phyloP scores from a whole-genome alignment of 192 early-diverging fungal species.

The Anaeromyces robustus region DNA sequence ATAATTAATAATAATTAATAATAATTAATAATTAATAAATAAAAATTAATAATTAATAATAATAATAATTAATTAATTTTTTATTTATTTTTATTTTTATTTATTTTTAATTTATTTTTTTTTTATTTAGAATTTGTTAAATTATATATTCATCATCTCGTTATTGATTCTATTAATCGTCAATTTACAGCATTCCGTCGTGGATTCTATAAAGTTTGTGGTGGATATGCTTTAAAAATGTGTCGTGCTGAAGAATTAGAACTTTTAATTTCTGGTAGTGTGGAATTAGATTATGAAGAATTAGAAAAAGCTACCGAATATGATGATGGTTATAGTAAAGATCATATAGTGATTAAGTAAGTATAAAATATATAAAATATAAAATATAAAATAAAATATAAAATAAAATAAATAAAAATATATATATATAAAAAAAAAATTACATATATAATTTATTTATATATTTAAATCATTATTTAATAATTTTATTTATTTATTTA shows the following conservation, averaged over 20 bases:
- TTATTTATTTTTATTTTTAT: neutral
- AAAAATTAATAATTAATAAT: neutral
- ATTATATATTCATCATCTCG: constrained; percentile 50
- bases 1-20: neutral
- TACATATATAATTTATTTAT: neutral
- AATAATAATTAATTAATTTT: neutral
- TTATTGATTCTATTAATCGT: constrained; percentile 34
- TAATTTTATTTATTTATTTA: neutral
- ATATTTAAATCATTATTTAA: neutral
- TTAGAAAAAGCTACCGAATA: constrained; percentile 59
- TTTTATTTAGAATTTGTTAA: constrained; percentile 40
- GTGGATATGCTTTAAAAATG: constrained; percentile 39
- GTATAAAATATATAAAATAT: neutral
- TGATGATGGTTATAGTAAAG: constrained; percentile 62
- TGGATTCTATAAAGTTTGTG: constrained; percentile 61
- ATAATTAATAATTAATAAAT: too few species aligned
- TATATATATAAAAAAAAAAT: neutral
- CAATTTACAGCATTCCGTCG: constrained; percentile 60
- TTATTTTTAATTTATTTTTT: neutral
- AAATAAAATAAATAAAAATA: neutral
- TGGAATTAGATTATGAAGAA: constrained; percentile 45
- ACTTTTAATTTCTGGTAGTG: constrained; percentile 46
- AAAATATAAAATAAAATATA: too few species aligned
- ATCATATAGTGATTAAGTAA: constrained; percentile 47
- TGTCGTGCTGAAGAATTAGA: constrained; percentile 54